Conservation (phyloP, 176 grass and related monocot species). For the Avena insularis region DNA sequence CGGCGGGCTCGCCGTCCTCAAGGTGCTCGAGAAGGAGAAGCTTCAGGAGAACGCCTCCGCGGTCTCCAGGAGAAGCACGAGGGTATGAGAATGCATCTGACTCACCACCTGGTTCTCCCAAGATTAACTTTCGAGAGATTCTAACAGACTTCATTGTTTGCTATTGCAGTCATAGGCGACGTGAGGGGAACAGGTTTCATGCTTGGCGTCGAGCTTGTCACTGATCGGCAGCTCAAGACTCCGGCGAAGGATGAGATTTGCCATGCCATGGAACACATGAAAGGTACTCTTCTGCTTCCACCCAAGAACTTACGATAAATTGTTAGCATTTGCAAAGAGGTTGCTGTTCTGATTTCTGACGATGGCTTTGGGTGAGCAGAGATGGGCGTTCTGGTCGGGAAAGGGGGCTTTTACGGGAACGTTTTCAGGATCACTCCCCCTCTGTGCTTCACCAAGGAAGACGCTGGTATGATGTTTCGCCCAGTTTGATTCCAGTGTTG, state of each 20-base stretch:
- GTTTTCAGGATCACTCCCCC: conserved; percentile 98
- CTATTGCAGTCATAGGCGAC: conserved; percentile 78
- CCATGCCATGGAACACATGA: conserved; percentile 89
- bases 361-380: conserved; percentile 45
- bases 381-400: conserved; percentile 91
- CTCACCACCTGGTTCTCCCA: neutral
- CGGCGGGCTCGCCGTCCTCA: conserved; percentile 80
- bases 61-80: conserved; percentile 84
- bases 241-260: conserved; percentile 79
- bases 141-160: neutral
- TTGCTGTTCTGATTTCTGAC: neutral
- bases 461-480: conserved; percentile 56
- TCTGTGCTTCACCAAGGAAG: conserved; percentile 92
- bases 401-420: conserved; percentile 95
- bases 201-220: conserved; percentile 95
- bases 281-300: conserved; percentile 51
- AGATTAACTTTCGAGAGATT: neutral
- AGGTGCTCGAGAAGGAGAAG: conserved; percentile 75
- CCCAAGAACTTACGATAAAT: neutral
- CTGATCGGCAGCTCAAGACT: conserved; percentile 75
- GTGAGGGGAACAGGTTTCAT: conserved; percentile 93
- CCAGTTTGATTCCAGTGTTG: neutral
- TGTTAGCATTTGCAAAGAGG: neutral
- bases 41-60: conserved; percentile 92
- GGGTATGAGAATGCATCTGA: conserved; percentile 33